Percentiles rank a stretch among this genome's conserved stretches.
phyloP scores from a whole-genome alignment of 768 basidiomycete species.

The Crepidotus variabilis region DNA sequence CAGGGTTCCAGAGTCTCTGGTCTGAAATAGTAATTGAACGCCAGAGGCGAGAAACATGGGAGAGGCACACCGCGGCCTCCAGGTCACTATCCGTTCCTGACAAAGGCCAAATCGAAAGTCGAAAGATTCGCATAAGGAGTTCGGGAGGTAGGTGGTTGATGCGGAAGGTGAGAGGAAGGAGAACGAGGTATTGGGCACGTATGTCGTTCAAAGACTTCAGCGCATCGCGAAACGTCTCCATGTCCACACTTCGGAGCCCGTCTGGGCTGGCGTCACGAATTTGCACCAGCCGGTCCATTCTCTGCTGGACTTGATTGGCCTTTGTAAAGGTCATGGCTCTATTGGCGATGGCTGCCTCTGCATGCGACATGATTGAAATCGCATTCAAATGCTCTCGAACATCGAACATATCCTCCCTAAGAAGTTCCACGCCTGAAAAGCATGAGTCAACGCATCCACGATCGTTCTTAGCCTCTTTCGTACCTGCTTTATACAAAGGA shows the following conservation, averaged over 20 bases:
- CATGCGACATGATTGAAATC: not conserved
- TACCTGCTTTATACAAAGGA: not conserved
- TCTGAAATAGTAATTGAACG: conserved; percentile 44
- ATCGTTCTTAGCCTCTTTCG: not conserved
- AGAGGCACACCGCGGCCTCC: conserved; percentile 25
- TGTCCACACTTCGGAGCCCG: not conserved
- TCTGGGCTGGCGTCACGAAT: not conserved
- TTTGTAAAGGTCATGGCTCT: not conserved
- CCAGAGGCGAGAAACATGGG: conserved; percentile 60
- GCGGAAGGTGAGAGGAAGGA: conserved; percentile 42
- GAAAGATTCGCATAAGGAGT: conserved; percentile 63
- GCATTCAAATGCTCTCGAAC: not conserved
- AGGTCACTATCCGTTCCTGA: conserved; percentile 3
- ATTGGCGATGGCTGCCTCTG: not conserved
- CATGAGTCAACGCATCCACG: not conserved
- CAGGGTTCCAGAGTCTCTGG: conserved; percentile 56
- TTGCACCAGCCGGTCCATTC: not conserved
- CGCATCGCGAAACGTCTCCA: not conserved
- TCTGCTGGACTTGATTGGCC: not conserved
- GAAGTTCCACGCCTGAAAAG: not conserved
- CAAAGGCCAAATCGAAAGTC: conserved; percentile 56
- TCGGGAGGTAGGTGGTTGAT: conserved; percentile 64
- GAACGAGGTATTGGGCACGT: conserved; percentile 26
- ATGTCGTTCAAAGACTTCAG: conserved; percentile 22
- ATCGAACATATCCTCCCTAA: not conserved